Evolutionary conservation across 805 yeast genomes (phyloP).

Genomic region (Candida montana): DNA sequence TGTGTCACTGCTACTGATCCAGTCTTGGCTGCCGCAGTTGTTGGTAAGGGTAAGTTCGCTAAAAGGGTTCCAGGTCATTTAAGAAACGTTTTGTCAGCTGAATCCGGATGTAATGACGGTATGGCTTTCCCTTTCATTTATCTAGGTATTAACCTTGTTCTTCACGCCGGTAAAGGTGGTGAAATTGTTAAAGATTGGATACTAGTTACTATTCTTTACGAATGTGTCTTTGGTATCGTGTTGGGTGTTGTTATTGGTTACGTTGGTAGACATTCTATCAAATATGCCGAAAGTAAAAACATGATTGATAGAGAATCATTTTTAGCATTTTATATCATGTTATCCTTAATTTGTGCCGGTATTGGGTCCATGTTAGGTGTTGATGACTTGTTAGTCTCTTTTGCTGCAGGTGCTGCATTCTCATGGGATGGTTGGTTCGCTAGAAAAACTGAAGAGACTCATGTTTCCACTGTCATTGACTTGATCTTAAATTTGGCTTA

Average conservation of each 20-base stretch:
- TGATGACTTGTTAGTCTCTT: constrained; percentile 83
- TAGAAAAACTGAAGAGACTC: constrained; percentile 73
- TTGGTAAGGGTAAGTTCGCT: constrained; percentile 90
- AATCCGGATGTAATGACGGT: constrained; percentile 89
- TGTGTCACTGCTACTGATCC: constrained; percentile 96
- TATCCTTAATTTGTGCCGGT: constrained; percentile 84
- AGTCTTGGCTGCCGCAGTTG: constrained; percentile 90
- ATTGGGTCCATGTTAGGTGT: constrained; percentile 83
- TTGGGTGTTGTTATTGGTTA: constrained; percentile 73
- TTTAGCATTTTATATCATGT: constrained; percentile 73
- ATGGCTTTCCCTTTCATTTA: constrained; percentile 91
- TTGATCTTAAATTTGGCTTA: constrained; percentile 76
- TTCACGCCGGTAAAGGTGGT: constrained; percentile 59
- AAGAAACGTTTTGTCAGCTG: constrained; percentile 76
- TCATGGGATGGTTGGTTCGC: constrained; percentile 94
- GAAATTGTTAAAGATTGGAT: constrained; percentile 80
- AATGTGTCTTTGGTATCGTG: constrained; percentile 73
- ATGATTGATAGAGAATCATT: constrained; percentile 87
- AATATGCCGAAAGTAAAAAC: constrained; percentile 62
- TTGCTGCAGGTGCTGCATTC: constrained; percentile 91
- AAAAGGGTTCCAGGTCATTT: constrained; percentile 90
- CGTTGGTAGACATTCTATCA: constrained; percentile 61
- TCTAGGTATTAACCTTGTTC: constrained; percentile 60
- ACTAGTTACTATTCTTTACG: constrained; percentile 68
- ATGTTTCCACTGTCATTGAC: constrained; percentile 88